These are phyloP conservation scores for Cryptosporidium sp. DNA, from an alignment of 169 alveolate species.

Conservation along the genomic window DNA sequence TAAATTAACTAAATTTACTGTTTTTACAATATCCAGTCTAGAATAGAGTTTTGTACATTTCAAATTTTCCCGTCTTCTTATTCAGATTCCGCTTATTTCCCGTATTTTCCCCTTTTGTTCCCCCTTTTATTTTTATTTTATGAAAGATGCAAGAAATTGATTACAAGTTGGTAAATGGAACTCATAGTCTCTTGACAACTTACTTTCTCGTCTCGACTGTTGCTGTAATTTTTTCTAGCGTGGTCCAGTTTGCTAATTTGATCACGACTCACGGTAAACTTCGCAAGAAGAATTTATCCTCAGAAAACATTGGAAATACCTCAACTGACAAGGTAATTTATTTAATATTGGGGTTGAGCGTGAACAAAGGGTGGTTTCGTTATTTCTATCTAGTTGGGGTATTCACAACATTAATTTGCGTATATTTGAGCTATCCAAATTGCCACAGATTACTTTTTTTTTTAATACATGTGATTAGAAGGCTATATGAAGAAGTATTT, in stretches of 20 bases:
- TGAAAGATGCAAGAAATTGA: constrained; percentile 11
- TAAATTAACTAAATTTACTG: constrained; percentile 28
- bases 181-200: not conserved
- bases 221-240: not conserved
- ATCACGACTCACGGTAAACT: constrained; percentile 38
- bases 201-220: constrained; percentile 11
- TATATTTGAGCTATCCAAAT: constrained; percentile 5
- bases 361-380: constrained; percentile 16
- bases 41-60: constrained; percentile 12
- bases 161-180: constrained; percentile 13
- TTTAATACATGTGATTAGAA: constrained; percentile 39
- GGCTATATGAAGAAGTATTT: constrained; percentile 27
- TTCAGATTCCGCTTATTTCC: constrained; percentile 61
- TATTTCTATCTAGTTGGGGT: constrained; percentile 54
- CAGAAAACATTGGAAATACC: not conserved
- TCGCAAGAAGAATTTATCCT: not conserved
- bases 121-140: constrained; percentile 27
- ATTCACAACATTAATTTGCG: not conserved
- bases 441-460: constrained; percentile 14
- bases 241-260: not conserved
- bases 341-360: not conserved
- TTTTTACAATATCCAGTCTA: constrained; percentile 21
- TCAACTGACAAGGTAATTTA: not conserved
- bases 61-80: constrained; percentile 46
- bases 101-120: constrained; percentile 19